A percentile compares a stretch with the other conserved stretches of the same genome.
Evolutionary conservation across 495 filamentous ascomycete species (phyloP).

Genomic region (Penicillium psychrofluorescens): DNA sequence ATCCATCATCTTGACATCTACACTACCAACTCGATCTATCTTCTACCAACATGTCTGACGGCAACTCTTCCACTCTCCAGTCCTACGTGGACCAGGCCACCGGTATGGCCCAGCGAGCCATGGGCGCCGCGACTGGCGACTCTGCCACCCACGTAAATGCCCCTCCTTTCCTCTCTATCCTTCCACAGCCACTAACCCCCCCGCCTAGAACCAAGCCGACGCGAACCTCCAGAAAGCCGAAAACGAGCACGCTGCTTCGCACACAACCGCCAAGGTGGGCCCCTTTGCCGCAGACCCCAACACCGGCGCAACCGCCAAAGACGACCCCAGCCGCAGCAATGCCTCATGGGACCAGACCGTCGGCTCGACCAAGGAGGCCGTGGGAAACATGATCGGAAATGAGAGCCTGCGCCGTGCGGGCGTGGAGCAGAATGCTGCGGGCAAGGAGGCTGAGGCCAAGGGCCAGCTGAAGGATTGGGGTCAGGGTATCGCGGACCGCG

Average conservation of each 20-base stretch:
- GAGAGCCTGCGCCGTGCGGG: constrained; percentile 69
- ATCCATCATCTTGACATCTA: constrained; percentile 1
- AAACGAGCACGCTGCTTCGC: constrained; percentile 57
- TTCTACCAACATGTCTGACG: constrained; percentile 46
- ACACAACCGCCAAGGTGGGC: constrained; percentile 61
- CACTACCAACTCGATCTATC: neutral
- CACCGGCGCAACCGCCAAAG: constrained; percentile 62
- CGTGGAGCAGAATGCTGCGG: constrained; percentile 68
- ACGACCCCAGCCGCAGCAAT: constrained; percentile 61
- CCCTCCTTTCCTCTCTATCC: neutral
- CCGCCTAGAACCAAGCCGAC: constrained; percentile 38
- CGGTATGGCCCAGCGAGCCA: constrained; percentile 60
- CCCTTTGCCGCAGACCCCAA: constrained; percentile 55
- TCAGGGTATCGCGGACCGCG: constrained; percentile 63
- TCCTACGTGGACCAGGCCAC: constrained; percentile 74
- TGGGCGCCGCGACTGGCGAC: constrained; percentile 72
- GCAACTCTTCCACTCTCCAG: constrained; percentile 69
- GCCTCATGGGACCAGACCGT: constrained; percentile 84
- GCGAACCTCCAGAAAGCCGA: constrained; percentile 53
- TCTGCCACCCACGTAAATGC: constrained; percentile 52
- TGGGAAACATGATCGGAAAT: constrained; percentile 69
- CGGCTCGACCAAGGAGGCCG: constrained; percentile 74
- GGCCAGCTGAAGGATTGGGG: constrained; percentile 77
- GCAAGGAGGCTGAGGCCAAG: constrained; percentile 74
- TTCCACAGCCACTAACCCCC: constrained; percentile 6